Evolutionary conservation across 2,329 filamentous ascomycete genomes (phyloP), one percentile per base, ranked within the genome.

Genomic region (Nectriaceae sp.): DNA sequence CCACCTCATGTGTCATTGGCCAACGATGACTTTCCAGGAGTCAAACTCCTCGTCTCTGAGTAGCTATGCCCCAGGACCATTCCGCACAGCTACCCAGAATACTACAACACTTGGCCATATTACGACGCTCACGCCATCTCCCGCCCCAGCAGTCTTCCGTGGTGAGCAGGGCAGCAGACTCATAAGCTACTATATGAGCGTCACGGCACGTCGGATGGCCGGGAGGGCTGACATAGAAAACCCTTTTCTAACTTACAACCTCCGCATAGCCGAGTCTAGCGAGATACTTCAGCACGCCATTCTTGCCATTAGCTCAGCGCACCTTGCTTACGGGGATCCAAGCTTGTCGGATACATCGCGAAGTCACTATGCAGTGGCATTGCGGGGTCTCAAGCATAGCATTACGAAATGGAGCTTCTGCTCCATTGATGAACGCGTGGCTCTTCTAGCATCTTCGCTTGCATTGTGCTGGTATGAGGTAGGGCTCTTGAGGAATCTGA

Each of bases 401-500:
- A 33, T 48, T n/a, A 48, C 46, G 11, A 31, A 24, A 19, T 48
- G 46, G 46, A 18, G 21, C 21, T 26, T 40, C 13, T 20, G 16
- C 3, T 11, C 13, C 13, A 21, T 21, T 5, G 5, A 19, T 5
- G 41, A 44, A 22, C 35, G 41, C 5, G 36, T 49, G 24, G 21
- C 37, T 6, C 19, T 49, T n/a, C 18, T 41, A 3, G 46, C 46
- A 4, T 33, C 46, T 11, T 35, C n/a, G 4, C 37, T 49, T 13
- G 29, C 35, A 2, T 40, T 49, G 15, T 49, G 41, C 15, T 44
- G 41, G 41, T 49, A 44, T 16, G 46, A 49, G 20, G 46, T 31
- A n/a, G 24, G 46, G 35, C 11, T 21, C 8, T 24, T 10, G 11
- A 13, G 3, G 16, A 10, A 31, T 15, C 15, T 31, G 8, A 31